Conservation (phyloP, 73 alveolate species). For the Paraurostyla sp. region DNA sequence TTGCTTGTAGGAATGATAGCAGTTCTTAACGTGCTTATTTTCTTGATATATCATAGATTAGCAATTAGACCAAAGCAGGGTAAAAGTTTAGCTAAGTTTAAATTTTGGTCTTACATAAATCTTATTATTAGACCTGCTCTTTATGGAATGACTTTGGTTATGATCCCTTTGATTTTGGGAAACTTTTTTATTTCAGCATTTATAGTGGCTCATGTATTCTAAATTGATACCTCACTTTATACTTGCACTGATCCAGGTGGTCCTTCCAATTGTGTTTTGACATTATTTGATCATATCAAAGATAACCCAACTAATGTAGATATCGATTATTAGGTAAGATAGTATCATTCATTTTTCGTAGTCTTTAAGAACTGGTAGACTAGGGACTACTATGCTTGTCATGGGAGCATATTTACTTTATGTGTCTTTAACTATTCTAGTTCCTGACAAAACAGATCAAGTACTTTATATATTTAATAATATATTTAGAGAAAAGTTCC, state of each 20-base stretch:
- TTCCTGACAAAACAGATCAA: constrained; percentile 78
- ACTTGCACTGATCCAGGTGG: constrained; percentile 67
- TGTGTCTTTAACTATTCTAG: constrained; percentile 77
- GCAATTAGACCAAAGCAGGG: constrained; percentile 64
- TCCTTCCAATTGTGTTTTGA: constrained; percentile 66
- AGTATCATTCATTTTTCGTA: too few relatives aligned
- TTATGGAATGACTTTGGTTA: constrained; percentile 71
- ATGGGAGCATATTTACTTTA: constrained; percentile 81
- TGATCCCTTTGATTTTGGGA: constrained; percentile 72
- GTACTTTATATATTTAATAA: not conserved
- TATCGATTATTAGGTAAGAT: too few relatives aligned
- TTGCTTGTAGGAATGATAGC: constrained; percentile 84
- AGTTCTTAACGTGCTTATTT: constrained; percentile 69
- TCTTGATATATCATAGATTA: constrained; percentile 76
- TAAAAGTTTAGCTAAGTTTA: constrained; percentile 76
- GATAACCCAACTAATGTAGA: constrained; percentile 64
- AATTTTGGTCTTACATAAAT: constrained; percentile 76
- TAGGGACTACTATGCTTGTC: constrained; percentile 79
- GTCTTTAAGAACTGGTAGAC: constrained; percentile 83
- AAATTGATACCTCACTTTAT: constrained; percentile 55
- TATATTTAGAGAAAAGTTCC: constrained; percentile 50
- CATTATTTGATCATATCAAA: constrained; percentile 70
- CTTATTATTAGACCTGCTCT: constrained; percentile 81
- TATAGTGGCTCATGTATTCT: constrained; percentile 80
- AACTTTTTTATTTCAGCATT: constrained; percentile 68